phyloP scores from a whole-genome alignment of 768 basidiomycete species.

The Daedalea quercina region DNA sequence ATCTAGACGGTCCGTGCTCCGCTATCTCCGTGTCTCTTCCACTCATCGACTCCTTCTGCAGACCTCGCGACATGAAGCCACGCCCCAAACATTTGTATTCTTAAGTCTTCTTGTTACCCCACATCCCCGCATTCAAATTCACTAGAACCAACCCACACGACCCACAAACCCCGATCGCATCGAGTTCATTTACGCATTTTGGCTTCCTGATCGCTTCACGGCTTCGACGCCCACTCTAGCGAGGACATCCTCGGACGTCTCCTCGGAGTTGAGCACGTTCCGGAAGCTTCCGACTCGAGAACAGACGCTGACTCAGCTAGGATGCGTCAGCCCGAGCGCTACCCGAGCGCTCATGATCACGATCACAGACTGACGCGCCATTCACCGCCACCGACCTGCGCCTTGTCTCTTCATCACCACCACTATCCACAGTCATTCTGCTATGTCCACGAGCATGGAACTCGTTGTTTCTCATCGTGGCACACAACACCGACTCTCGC shows the following conservation, averaged over 20 bases:
- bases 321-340: neutral
- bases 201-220: neutral
- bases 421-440: neutral
- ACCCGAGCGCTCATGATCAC: neutral
- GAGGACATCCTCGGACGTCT: no score
- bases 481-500: slow-evolving; percentile 35
- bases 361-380: neutral
- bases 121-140: no score
- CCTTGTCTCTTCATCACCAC: neutral
- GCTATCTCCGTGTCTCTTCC: neutral
- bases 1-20: neutral
- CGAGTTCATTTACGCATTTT: neutral
- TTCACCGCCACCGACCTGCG: neutral
- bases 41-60: neutral
- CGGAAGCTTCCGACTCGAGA: neutral
- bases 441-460: slow-evolving; percentile 3
- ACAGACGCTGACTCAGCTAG: neutral
- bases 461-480: slow-evolving; percentile 43
- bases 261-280: neutral
- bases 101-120: neutral
- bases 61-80: neutral
- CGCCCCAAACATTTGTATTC: neutral
- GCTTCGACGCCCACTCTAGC: neutral
- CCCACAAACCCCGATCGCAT: neutral
- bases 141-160: no score